A percentile compares a stretch with the other conserved stretches of the same genome.
Conservation (phyloP, 495 filamentous ascomycete species). For the Penicillium mononematosum region DNA sequence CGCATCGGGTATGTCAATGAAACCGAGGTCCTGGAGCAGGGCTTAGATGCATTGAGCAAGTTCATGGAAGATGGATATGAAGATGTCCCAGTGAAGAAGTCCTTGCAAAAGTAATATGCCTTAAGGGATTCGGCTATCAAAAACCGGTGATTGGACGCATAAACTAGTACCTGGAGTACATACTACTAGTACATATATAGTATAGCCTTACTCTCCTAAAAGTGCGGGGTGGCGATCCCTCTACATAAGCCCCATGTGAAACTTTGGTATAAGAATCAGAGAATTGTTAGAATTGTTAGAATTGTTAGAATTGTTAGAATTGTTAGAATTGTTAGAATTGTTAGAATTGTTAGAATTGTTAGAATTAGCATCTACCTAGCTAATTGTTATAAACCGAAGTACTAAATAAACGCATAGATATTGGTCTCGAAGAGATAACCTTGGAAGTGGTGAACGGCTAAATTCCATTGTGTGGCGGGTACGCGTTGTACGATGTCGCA, state of each 20-base stretch:
- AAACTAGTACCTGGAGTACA: no score
- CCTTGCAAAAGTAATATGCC: background rate
- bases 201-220: background rate
- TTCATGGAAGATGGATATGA: slow-evolving; percentile 65
- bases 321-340: no score
- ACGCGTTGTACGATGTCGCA: background rate
- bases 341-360: no score
- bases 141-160: no score
- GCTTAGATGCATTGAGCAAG: slow-evolving; percentile 55
- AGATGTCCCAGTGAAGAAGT: slow-evolving; percentile 47
- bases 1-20: slow-evolving; percentile 77
- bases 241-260: slow-evolving; percentile 8
- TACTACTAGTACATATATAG: no score
- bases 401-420: no score
- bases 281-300: background rate
- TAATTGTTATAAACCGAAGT: no score
- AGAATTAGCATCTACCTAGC: background rate
- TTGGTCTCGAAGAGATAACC: no score
- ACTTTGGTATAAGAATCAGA: background rate
- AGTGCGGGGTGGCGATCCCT: background rate
- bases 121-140: no score
- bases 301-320: no score
- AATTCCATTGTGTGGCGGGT: background rate
- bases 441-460: background rate
- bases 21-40: slow-evolving; percentile 67